These are phyloP conservation scores for Zoysia japonica DNA, from an alignment of 176 grass and related monocot genomes.

Conservation along the genomic window DNA sequence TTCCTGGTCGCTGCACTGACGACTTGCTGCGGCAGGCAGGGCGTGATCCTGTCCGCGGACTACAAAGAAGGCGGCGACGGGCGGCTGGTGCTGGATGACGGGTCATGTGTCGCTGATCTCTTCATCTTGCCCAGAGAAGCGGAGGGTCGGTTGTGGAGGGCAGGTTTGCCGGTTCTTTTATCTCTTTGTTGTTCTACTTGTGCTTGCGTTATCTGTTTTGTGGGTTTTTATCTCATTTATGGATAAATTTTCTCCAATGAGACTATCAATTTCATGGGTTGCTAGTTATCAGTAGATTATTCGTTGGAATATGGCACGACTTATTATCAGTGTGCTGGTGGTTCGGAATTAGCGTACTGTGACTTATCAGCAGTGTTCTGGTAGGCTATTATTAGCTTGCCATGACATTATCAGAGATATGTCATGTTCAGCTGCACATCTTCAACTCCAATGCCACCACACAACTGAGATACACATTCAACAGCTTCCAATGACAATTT, in stretches of 20 bases:
- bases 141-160: conserved; percentile 37
- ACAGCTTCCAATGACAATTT: neutral
- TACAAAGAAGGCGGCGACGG: conserved; percentile 36
- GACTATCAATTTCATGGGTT: neutral
- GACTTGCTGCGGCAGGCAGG: conserved; percentile 52
- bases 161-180: conserved; percentile 35
- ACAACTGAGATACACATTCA: neutral
- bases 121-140: conserved; percentile 24
- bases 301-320: neutral
- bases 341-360: no score
- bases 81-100: conserved; percentile 66
- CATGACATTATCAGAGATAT: neutral
- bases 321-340: neutral
- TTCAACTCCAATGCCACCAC: neutral
- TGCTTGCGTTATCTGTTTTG: neutral
- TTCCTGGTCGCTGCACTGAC: conserved; percentile 20
- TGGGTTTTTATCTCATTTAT: neutral
- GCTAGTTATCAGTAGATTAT: neutral
- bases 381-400: neutral
- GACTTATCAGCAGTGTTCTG: neutral
- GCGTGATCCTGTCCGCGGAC: conserved; percentile 49
- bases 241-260: neutral
- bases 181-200: neutral
- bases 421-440: neutral
- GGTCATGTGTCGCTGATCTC: conserved; percentile 60